phyloP scores from a whole-genome alignment of 2,329 filamentous ascomycete genomes.

The Arthroderma sp. region DNA sequence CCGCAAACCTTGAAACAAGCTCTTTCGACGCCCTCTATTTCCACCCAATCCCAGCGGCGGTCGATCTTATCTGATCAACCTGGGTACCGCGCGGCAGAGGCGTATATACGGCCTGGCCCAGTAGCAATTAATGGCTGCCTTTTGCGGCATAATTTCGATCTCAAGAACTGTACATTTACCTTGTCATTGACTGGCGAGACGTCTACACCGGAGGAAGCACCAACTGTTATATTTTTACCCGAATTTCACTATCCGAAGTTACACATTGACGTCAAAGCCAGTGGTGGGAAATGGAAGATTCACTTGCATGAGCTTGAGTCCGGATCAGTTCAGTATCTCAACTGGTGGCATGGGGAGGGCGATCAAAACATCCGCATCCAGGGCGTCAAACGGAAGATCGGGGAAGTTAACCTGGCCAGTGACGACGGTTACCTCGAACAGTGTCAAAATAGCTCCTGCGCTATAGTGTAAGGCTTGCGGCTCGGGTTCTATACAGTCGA shows the following conservation, averaged over 20 bases:
- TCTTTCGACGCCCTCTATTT: slow-evolving; percentile 44
- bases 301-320: slow-evolving; percentile 57
- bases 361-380: slow-evolving; percentile 66
- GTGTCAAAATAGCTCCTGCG: slow-evolving; percentile 36
- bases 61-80: slow-evolving; percentile 49
- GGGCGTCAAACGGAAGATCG: slow-evolving; percentile 52
- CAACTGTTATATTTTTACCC: slow-evolving; percentile 75
- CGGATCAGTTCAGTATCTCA: slow-evolving; percentile 58
- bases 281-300: slow-evolving; percentile 82
- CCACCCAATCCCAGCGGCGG: slow-evolving; percentile 41
- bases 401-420: slow-evolving; percentile 44
- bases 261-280: slow-evolving; percentile 58
- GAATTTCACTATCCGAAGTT: slow-evolving; percentile 82
- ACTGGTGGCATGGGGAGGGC: slow-evolving; percentile 87
- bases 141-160: slow-evolving; percentile 62
- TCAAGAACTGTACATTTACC: slow-evolving; percentile 63
- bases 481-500: too few relatives aligned
- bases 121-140: slow-evolving; percentile 62
- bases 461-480: slow-evolving; percentile 31
- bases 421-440: slow-evolving; percentile 70
- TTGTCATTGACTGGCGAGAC: slow-evolving; percentile 53
- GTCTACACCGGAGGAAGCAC: slow-evolving; percentile 48
- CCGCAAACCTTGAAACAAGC: slow-evolving; percentile 64
- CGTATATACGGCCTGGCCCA: slow-evolving; percentile 77
- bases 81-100: slow-evolving; percentile 81